Base-by-base conservation (phyloP, 805 yeast species). In the Kazachstania martiniae region DNA sequence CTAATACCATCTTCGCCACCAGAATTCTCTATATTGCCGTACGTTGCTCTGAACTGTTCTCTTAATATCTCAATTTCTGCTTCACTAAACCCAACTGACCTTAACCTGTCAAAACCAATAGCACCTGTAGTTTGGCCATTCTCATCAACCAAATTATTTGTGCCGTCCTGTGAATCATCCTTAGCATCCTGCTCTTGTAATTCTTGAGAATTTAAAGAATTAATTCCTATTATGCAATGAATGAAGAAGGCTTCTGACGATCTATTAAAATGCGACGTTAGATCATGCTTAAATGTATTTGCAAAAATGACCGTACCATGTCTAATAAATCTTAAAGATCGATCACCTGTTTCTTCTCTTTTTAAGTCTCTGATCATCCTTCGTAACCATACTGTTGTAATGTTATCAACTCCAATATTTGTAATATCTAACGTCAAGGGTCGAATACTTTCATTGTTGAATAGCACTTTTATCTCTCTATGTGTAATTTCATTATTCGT, bases 91-190 rank as follows among this genome's bases (percentile, higher is more conserved):
- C 96, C 96, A 27, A 86, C 87, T 21, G 75, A 72, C 12, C 86
- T 64, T 32, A 87, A 62, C 26, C 95, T 59, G 53, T 87, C 95
- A 53, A 87, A 84, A 2, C 96, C 95, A 12, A 77, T 70, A 10
- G 84, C 86, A 22, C 72, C 75, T 37, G 60, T 53, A 28, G 63
- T 62, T n/a, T 45, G n/a, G n/a, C n/a, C 37, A 2, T 43, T 45
- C 18, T 40, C 48, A 21, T 33, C 34, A 3, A 41, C 33, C 3
- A 42, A 46, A 14, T 40, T 24, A 10, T 14, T 25, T 13, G 10
- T n/a, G 18, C 34, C 30, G 10, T 42, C 40, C 4, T n/a, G n/a
- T n/a, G n/a, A 38, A 34, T 52, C 54, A 46, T 80, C 87, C 31
- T 72, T 43, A 31, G 67, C 69, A 31, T 66, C 72, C 43, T 82